Evolutionary conservation across 257 asterid genomes (phyloP), one percentile per base, ranked within the genome.

Genomic region (Scutellaria barbata): DNA sequence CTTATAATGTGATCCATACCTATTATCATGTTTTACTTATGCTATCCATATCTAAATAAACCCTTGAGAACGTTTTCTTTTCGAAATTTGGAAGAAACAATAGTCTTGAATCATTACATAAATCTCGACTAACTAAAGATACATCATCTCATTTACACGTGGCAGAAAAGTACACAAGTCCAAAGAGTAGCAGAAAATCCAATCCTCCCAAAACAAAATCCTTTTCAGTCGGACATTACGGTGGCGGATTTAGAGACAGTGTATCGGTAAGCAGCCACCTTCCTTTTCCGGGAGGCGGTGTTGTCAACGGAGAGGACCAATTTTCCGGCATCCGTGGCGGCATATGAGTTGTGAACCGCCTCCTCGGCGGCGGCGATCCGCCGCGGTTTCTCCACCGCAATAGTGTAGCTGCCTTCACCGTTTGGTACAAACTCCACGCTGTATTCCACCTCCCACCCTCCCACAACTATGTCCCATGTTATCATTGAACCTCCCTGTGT

Each of bases 371-470:
- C 85, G 17, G 79, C 74, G 0, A 92, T 68, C 76, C 75, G 84
- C 60, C 96, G 86, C 1, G 73, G 81, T 76, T 88, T 92, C 79
- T 90, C 98, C 77, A 92, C 98, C 0, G 98, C 95, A 20, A 92
- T 81, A 17, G 84, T 86, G 81, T 92, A 92, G 82, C 96, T 78
- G 51, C 83, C 87, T 54, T 88, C 88, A 0, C 79, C 81, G 42
- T 60, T 81, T 1, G 96, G 96, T 9, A 88, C 81, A 63, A 86
- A 92, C 20, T 92, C 96, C 1, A 92, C 96, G 57, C 86, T 78
- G 74, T 92, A 92, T 11, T 89, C 96, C 72, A 90, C 8, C 43
- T 92, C 98, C 98, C 98, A 92, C 1, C 96, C 96, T 68, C 96
- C 96, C 8, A 90, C 96, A 57, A 92, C 96, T 58, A 90, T 81